These are phyloP conservation scores for Adansonia digitata DNA, from an alignment of 345 rosid species.

Conservation along the genomic window DNA sequence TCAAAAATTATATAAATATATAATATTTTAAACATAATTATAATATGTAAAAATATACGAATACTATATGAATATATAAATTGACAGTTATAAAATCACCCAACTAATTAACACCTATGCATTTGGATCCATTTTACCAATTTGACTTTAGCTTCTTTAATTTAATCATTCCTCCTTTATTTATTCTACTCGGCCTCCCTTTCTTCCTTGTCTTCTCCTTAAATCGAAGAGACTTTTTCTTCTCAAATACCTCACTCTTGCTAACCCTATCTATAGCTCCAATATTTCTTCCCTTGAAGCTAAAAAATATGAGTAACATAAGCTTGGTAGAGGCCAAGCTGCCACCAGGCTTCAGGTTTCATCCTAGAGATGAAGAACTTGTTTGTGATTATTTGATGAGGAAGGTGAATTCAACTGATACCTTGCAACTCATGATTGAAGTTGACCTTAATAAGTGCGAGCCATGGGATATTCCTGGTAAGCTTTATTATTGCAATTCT, in stretches of 20 bases:
- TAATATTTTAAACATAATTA: too few species aligned
- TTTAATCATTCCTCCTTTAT: background rate
- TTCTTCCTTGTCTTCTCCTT: background rate
- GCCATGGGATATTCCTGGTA: slow-evolving; percentile 98
- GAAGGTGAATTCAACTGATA: slow-evolving; percentile 31
- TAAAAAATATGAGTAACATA: slow-evolving; percentile 42
- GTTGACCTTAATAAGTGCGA: slow-evolving; percentile 94
- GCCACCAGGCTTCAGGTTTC: slow-evolving; percentile 87
- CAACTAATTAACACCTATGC: background rate
- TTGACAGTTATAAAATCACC: too few species aligned
- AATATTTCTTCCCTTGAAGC: background rate
- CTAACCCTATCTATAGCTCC: background rate
- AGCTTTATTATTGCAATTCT: background rate
- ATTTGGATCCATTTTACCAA: background rate
- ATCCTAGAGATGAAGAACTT: slow-evolving; percentile 87
- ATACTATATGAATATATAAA: too few species aligned
- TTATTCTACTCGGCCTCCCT: background rate
- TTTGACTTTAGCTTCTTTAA: background rate
- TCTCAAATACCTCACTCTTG: background rate
- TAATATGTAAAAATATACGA: too few species aligned
- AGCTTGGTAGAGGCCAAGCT: slow-evolving; percentile 66
- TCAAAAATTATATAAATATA: too few species aligned
- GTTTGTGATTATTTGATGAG: slow-evolving; percentile 77
- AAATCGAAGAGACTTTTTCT: background rate
- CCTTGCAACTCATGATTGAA: slow-evolving; percentile 44